Base-by-base conservation (phyloP, 106 monocot genomes). In the Dendrobium huoshanense region DNA sequence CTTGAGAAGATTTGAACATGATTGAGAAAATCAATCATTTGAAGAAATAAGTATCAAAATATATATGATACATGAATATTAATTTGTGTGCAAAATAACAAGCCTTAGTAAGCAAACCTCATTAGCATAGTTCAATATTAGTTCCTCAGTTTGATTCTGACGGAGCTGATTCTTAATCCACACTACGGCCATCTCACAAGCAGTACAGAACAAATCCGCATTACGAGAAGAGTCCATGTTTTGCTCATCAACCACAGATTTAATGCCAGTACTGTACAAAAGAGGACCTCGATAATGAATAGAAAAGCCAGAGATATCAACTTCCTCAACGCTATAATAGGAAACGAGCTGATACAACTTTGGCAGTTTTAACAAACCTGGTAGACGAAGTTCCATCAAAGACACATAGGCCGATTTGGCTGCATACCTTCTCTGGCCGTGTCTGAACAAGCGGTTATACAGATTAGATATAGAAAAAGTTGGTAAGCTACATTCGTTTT, bases 161-260 rank as follows among this genome's bases (percentile, higher is more conserved):
- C 83, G 83, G 2, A 95, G 87, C 70, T 88, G 89, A 82, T 93
- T 91, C 76, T 89, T 58, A 59, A 84, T 87, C 92, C 90, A 93
- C 3, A 85, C 83, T 20, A 92, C 91, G 55, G 91, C 91, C 87
- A 95, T 86, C 79, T 92, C 92, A 80, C 95, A 95, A 78, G 88
- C 86, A 86, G 88, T 85, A 20, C 95, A 93, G 55, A 89, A 51
- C 47, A 80, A 68, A 87, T 89, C 87, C n/a, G 49, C 17, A n/a
- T 79, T 75, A 48, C 31, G 47, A 19, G 84, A 84, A 3, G 29
- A 25, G 42, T 82, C 80, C 22, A 78, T 51, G n/a, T 79, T 77
- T 19, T 80, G 48, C 55, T 85, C 84, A 42, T 91, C 89, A 79
- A 91, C 85, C 18, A 91, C 89, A 84, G 85, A 82, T 25, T 89